Conservation (phyloP, 2,329 filamentous ascomycete genomes). For the Sordariomycetes sp. region DNA sequence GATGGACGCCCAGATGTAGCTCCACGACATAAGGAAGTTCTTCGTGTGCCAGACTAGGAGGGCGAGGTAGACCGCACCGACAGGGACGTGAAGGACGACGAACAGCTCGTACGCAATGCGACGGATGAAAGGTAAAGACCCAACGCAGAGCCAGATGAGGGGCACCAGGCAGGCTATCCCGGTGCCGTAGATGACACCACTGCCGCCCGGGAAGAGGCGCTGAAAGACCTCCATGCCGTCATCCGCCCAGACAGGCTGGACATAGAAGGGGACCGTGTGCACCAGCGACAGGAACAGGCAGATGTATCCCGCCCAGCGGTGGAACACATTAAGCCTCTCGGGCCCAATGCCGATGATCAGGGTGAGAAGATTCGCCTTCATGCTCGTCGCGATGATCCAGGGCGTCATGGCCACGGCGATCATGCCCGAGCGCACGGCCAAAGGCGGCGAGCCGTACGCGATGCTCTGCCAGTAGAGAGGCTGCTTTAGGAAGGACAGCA, state of each 20-base stretch:
- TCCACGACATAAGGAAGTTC: constrained; percentile 84
- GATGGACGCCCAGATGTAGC: constrained; percentile 73
- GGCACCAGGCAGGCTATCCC: constrained; percentile 76
- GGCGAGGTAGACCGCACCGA: constrained; percentile 68
- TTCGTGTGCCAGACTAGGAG: constrained; percentile 94
- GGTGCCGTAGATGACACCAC: constrained; percentile 71
- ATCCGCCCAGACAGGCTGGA: constrained; percentile 79
- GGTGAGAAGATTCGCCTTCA: constrained; percentile 81
- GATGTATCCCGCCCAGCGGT: constrained; percentile 84
- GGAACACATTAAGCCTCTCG: constrained; percentile 83
- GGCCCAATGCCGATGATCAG: constrained; percentile 83
- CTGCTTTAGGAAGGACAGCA: constrained; percentile 80
- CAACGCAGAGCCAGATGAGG: constrained; percentile 71
- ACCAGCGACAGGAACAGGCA: constrained; percentile 74
- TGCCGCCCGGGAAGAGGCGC: constrained; percentile 53
- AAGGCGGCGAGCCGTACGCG: constrained; percentile 72
- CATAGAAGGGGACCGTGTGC: constrained; percentile 80
- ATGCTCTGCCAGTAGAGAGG: constrained; percentile 88
- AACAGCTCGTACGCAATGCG: constrained; percentile 78
- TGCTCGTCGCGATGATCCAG: constrained; percentile 83
- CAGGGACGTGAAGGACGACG: constrained; percentile 69
- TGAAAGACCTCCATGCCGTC: constrained; percentile 61
- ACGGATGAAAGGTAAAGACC: constrained; percentile 71
- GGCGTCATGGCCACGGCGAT: constrained; percentile 83
- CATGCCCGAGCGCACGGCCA: constrained; percentile 85